phyloP scores from a whole-genome alignment of 1,284 basidiomycete genomes.

The Wolfiporia cocos region DNA sequence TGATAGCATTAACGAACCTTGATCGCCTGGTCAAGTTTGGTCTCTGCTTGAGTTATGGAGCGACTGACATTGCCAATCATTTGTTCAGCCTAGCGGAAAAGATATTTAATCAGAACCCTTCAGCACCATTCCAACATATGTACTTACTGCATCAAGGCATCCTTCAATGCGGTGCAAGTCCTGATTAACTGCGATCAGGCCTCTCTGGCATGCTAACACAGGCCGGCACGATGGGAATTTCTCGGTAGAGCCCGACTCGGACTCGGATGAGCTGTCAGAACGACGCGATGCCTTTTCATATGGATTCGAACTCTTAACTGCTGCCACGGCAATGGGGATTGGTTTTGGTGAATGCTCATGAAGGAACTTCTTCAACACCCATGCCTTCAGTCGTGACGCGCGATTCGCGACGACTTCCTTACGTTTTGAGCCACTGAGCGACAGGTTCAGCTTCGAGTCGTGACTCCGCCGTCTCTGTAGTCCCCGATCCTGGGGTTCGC shows the following conservation, averaged over 20 bases:
- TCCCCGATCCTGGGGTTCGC: too few relatives aligned
- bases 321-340: slow-evolving; percentile 14
- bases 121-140: background rate
- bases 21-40: slow-evolving; percentile 29
- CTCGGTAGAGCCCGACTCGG: too few relatives aligned
- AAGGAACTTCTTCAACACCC: slow-evolving; percentile 54
- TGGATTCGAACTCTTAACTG: too few relatives aligned
- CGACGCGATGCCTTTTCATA: too few relatives aligned
- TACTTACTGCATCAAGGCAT: slow-evolving; percentile 36
- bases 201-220: slow-evolving; percentile 14
- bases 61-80: slow-evolving; percentile 45
- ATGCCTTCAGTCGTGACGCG: slow-evolving; percentile 48
- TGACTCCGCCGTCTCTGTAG: too few relatives aligned
- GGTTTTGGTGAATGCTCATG: slow-evolving; percentile 29
- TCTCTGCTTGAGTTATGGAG: slow-evolving; percentile 44
- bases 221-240: background rate
- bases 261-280: too few relatives aligned
- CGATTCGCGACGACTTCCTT: slow-evolving; percentile 19
- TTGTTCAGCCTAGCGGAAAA: slow-evolving; percentile 39
- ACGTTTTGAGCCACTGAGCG: slow-evolving; percentile 8
- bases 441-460: too few relatives aligned
- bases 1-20: slow-evolving; percentile 42
- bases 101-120: background rate
- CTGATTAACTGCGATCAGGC: slow-evolving; percentile 43
- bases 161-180: slow-evolving; percentile 50